A percentile compares a stretch with the other conserved stretches of the same genome.
These are phyloP conservation scores for Astrephomene gubernaculifera DNA, from an alignment of 139 green algal species.

Conservation along the genomic window DNA sequence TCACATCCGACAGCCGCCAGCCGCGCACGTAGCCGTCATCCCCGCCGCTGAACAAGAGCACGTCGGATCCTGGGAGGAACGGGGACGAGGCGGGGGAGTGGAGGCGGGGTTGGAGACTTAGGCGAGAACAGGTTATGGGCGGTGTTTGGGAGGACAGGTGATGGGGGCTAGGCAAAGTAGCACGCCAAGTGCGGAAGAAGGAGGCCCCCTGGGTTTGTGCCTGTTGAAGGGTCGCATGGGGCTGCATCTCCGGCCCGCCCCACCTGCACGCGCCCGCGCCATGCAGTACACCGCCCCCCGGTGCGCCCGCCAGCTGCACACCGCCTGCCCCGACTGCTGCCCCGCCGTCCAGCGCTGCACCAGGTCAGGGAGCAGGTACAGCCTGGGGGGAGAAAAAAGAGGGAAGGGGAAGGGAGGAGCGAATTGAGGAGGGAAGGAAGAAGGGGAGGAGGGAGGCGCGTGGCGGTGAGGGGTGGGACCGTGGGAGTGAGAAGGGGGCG, in stretches of 20 bases:
- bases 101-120: not conserved
- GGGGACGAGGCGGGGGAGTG: not conserved
- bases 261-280: not conserved
- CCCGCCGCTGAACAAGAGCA: constrained; percentile 40
- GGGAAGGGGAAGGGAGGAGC: no score
- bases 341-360: constrained; percentile 12
- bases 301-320: constrained; percentile 36
- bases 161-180: no score
- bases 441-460: no score
- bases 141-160: no score
- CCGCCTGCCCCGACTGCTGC: not conserved
- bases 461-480: no score
- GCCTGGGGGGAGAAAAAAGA: not conserved
- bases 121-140: not conserved
- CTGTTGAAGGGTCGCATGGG: no score
- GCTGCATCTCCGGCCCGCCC: not conserved
- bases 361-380: constrained; percentile 11
- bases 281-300: constrained; percentile 34
- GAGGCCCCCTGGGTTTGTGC: no score
- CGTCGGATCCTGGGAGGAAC: not conserved
- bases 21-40: constrained; percentile 46
- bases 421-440: no score
- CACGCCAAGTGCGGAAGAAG: no score
- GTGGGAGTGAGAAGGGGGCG: no score
- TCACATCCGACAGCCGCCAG: constrained; percentile 32